A percentile compares a stretch with the other conserved stretches of the same genome.
phyloP scores from a whole-genome alignment of 768 basidiomycete genomes.

The Russula brevipes region DNA sequence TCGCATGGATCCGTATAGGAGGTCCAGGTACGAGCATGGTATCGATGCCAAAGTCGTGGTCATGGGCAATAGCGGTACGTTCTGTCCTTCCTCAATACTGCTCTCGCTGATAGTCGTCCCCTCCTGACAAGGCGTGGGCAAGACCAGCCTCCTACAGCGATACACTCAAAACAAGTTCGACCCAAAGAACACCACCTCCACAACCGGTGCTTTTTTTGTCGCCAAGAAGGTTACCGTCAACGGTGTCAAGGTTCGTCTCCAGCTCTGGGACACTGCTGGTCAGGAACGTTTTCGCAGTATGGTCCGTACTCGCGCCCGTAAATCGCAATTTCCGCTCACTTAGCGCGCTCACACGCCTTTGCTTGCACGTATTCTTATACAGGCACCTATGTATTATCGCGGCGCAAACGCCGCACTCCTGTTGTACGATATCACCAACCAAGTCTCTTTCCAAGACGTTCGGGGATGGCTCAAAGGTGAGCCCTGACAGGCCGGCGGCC shows the following conservation, averaged over 20 bases:
- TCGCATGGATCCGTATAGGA: slow-evolving; percentile 58
- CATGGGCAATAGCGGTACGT: slow-evolving; percentile 73
- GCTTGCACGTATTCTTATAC: slow-evolving; percentile 16
- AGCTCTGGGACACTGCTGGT: slow-evolving; percentile 91
- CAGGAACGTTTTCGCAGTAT: slow-evolving; percentile 91
- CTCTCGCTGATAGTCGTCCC: neutral
- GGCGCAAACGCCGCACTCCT: slow-evolving; percentile 92
- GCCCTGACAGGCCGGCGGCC: slow-evolving; percentile 24
- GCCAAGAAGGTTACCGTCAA: slow-evolving; percentile 87
- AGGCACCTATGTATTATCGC: slow-evolving; percentile 97
- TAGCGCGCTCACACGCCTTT: slow-evolving; percentile 15
- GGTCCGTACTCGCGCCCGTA: slow-evolving; percentile 42
- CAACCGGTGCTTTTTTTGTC: slow-evolving; percentile 90
- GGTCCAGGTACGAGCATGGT: slow-evolving; percentile 72
- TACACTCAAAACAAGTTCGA: slow-evolving; percentile 90
- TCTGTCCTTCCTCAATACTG: neutral
- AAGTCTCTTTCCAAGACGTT: slow-evolving; percentile 82
- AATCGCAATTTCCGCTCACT: slow-evolving; percentile 22
- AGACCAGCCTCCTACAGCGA: slow-evolving; percentile 84
- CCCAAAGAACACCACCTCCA: slow-evolving; percentile 82
- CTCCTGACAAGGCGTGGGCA: slow-evolving; percentile 66
- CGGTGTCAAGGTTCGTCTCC: slow-evolving; percentile 78
- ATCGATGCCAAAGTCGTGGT: slow-evolving; percentile 95
- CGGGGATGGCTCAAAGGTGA: slow-evolving; percentile 86
- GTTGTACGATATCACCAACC: slow-evolving; percentile 93